Percentiles rank a stretch among this genome's conserved stretches.
Evolutionary conservation across 306 rosid genomes (phyloP).

Genomic region (cucumber (Cucumis sativus)): Cucumber_9930_V3 NC_026657.2:29267501-29268000

Average conservation of each 20-base stretch:
- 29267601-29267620: slow-evolving; percentile 78
- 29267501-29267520: neutral
- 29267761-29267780: slow-evolving; percentile 88
- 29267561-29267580: slow-evolving; percentile 38
- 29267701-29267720: slow-evolving; percentile 8
- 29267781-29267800: slow-evolving; percentile 79
- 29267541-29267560: neutral
- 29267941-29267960: neutral
- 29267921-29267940: neutral
- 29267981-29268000: slow-evolving; percentile 75
- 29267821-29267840: slow-evolving; percentile 53
- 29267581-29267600: slow-evolving; percentile 97
- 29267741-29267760: slow-evolving; percentile 99
- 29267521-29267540: neutral
- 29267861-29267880: neutral
- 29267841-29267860: neutral
- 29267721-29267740: slow-evolving; percentile 24
- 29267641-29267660: slow-evolving; percentile 98
- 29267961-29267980: slow-evolving; percentile 26
- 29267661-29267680: slow-evolving; percentile 58
- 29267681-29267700: slow-evolving; percentile 3
- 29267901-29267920: neutral
- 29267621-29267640: slow-evolving; percentile 87
- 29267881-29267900: too few relatives aligned
- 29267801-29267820: slow-evolving; percentile 76